Conservation (phyloP, 1,139 yeast species). For the Yamadazyma conglobata region DNA sequence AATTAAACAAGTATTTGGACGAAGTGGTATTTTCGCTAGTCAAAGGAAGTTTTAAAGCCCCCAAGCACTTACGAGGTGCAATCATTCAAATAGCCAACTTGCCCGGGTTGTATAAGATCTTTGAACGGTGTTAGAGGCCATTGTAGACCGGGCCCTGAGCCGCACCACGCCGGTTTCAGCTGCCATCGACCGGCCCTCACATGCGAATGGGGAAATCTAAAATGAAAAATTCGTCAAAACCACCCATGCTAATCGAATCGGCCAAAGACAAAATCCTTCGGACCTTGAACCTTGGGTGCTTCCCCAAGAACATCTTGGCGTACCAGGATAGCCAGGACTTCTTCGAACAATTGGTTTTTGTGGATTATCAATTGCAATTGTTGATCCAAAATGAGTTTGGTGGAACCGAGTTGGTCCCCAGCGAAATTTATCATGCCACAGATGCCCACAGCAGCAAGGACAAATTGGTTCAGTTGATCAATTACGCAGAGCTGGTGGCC, state of each 20-base stretch:
- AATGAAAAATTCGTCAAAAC: constrained; percentile 1
- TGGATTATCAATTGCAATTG: constrained; percentile 40
- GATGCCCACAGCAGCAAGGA: constrained; percentile 16
- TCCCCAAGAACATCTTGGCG: constrained; percentile 32
- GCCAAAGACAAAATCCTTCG: constrained; percentile 10
- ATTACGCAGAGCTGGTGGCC: constrained; percentile 27
- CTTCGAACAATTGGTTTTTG: constrained; percentile 34
- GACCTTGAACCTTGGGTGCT: constrained; percentile 37
- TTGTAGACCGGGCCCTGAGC: background rate
- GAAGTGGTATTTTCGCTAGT: constrained; percentile 63
- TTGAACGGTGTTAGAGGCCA: constrained; percentile 73
- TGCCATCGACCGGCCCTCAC: background rate
- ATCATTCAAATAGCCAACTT: constrained; percentile 85
- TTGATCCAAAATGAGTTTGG: constrained; percentile 31
- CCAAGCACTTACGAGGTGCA: constrained; percentile 47
- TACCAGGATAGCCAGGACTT: constrained; percentile 36
- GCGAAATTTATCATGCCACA: constrained; percentile 15
- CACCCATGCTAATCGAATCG: constrained; percentile 13
- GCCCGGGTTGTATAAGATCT: constrained; percentile 87
- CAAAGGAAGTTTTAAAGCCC: constrained; percentile 63
- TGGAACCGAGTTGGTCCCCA: constrained; percentile 26
- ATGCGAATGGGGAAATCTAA: constrained; percentile 4
- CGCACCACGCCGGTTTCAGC: no score
- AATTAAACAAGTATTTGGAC: constrained; percentile 43
- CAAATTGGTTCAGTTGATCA: constrained; percentile 28